phyloP scores from a whole-genome alignment of 2,329 filamentous ascomycete species.

The Microdochium nivale region DNA sequence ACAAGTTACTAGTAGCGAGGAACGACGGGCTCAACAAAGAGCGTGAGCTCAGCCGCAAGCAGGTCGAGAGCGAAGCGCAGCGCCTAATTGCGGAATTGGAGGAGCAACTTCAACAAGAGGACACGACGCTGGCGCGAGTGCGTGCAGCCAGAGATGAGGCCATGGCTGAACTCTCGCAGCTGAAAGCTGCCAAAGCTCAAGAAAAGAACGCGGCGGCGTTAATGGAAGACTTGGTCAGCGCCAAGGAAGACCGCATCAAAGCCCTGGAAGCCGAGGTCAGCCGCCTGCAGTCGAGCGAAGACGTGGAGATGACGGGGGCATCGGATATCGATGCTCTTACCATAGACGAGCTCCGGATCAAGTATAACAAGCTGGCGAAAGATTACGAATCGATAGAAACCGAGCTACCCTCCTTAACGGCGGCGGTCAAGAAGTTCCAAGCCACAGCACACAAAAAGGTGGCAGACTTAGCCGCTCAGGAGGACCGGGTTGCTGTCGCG shows the following conservation, averaged over 20 bases:
- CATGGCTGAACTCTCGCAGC: conserved; percentile 68
- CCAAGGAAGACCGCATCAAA: conserved; percentile 71
- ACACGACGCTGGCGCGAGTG: conserved; percentile 80
- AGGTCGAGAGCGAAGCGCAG: conserved; percentile 75
- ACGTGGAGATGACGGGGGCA: conserved; percentile 33
- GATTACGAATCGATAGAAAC: conserved; percentile 79
- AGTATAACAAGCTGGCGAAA: conserved; percentile 65
- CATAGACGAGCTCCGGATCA: conserved; percentile 63
- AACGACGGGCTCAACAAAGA: conserved; percentile 80
- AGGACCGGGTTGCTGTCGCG: conserved; percentile 68
- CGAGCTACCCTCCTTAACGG: conserved; percentile 82
- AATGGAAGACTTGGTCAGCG: conserved; percentile 69
- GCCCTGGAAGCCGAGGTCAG: conserved; percentile 78
- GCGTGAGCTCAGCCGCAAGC: conserved; percentile 69
- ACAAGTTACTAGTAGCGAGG: conserved; percentile 76
- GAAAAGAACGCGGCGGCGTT: conserved; percentile 62
- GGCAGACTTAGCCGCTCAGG: conserved; percentile 62
- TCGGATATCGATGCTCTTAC: conserved; percentile 50
- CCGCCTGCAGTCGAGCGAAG: conserved; percentile 48
- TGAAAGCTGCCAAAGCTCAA: conserved; percentile 72
- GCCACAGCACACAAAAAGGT: conserved; percentile 80
- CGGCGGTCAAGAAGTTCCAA: conserved; percentile 84
- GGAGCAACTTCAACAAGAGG: conserved; percentile 68
- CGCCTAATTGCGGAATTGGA: conserved; percentile 68
- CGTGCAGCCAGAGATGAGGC: conserved; percentile 79